Conservation (phyloP, 805 yeast genomes). For the Metschnikowia matae region DNA sequence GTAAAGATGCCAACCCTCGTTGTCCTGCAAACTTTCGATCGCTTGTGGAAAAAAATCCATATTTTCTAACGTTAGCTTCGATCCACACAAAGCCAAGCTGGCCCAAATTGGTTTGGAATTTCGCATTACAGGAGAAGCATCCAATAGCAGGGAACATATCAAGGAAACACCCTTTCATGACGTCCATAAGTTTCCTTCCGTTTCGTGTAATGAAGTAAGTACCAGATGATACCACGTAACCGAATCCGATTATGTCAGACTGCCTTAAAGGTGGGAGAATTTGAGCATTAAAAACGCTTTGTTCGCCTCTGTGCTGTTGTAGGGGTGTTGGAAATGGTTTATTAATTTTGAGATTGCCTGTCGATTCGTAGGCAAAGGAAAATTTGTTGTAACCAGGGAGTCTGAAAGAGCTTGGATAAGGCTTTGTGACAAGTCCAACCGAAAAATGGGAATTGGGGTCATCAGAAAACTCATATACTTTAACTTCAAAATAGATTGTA, state of each 20-base stretch:
- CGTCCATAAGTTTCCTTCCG: conserved; percentile 51
- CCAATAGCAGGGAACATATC: conserved; percentile 56
- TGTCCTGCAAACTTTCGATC: conserved; percentile 37
- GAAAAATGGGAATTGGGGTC: conserved; percentile 49
- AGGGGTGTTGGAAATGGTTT: conserved; percentile 53
- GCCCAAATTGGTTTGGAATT: conserved; percentile 41
- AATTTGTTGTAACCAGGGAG: conserved; percentile 71
- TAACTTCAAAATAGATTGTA: conserved; percentile 59
- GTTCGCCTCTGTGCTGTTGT: conserved; percentile 40
- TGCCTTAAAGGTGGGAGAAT: conserved; percentile 49
- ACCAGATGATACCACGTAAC: conserved; percentile 46
- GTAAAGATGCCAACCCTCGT: conserved; percentile 36
- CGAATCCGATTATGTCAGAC: conserved; percentile 55
- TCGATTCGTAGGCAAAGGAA: conserved; percentile 69
- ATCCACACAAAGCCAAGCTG: conserved; percentile 46
- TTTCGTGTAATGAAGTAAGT: conserved; percentile 52
- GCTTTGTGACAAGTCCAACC: conserved; percentile 66
- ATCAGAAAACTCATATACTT: conserved; percentile 32
- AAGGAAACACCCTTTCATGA: conserved; percentile 44
- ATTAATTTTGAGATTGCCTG: conserved; percentile 65
- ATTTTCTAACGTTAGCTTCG: conserved; percentile 50
- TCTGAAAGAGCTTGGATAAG: conserved; percentile 65
- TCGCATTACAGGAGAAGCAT: conserved; percentile 41
- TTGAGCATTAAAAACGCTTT: conserved; percentile 40
- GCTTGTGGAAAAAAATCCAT: conserved; percentile 52